Evolutionary conservation across 2,329 filamentous ascomycete species (phyloP).

Genomic region (Uncinocarpus reesii): DNA sequence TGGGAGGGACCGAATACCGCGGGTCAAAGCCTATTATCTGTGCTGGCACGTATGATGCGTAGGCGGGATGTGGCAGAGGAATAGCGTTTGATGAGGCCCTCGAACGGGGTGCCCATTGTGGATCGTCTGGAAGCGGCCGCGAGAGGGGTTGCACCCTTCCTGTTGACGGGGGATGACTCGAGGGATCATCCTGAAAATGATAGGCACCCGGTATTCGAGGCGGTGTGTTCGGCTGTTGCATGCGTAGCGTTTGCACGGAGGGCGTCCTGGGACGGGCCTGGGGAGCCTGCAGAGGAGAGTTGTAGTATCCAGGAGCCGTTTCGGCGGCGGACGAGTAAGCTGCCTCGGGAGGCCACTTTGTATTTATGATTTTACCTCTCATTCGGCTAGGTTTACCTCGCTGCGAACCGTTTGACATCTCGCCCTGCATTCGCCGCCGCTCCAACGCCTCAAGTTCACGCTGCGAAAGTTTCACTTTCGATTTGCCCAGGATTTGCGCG

Average conservation of each 20-base stretch:
- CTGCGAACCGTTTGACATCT: not conserved
- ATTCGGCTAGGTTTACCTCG: conserved; percentile 18
- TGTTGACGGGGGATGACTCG: conserved; percentile 27
- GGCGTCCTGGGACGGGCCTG: conserved; percentile 36
- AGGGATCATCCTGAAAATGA: conserved; percentile 30
- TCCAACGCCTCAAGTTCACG: conserved; percentile 74
- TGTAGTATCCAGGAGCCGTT: conserved; percentile 37
- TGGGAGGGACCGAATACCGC: conserved; percentile 18
- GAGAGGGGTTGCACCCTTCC: conserved; percentile 26
- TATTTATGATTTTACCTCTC: conserved; percentile 18
- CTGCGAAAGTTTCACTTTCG: conserved; percentile 67
- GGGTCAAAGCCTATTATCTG: conserved; percentile 26
- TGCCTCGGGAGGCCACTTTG: conserved; percentile 31
- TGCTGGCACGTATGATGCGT: conserved; percentile 16
- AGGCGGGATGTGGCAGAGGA: conserved; percentile 15
- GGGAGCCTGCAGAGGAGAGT: conserved; percentile 23
- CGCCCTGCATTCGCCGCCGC: conserved; percentile 50
- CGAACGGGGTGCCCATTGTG: conserved; percentile 36
- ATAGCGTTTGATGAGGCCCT: conserved; percentile 29
- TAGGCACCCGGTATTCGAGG: conserved; percentile 27
- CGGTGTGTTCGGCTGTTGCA: conserved; percentile 26
- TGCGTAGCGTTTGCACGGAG: conserved; percentile 32
- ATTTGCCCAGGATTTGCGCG: conserved; percentile 64
- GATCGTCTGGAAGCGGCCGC: conserved; percentile 42
- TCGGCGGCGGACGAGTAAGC: conserved; percentile 43